Evolutionary conservation across 352 stramenopile genomes (phyloP), one percentile per base, ranked within the genome.

Genomic region (Pythium apleroticum): DNA sequence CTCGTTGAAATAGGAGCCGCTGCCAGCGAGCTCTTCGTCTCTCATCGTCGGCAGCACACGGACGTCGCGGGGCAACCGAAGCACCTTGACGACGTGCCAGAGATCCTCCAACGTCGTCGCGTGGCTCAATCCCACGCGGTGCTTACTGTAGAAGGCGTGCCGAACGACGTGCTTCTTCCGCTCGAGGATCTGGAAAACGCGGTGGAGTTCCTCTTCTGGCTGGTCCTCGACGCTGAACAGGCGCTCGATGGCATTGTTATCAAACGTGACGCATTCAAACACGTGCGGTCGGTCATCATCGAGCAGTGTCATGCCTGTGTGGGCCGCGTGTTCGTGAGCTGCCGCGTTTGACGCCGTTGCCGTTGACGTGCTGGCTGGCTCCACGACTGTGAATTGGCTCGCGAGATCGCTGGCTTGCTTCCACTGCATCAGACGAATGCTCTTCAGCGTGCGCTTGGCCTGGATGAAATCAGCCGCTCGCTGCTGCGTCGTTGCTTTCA

Each of bases 61-160:
- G 10, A 90, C 75, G 45, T 89, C 76, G 4, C 75, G 79, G 17
- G 73, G 72, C 7, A 93, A 37, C 0, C 78, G 80, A 35, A 91
- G 46, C 15, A 86, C 71, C 52, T 90, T 91, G 65, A 88, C 74
- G 28, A 86, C 55, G 41, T 89, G 84, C 80, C 81, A 93, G 10
- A 93, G 52, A 30, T 89, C 84, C 20, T 90, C 81, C 11, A 91
- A 68, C 27, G 67, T 89, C 55, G 84, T 63, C 6, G 77, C 84
- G 56, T 89, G 70, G 15, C 69, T 70, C 20, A 76, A 68, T 4
- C 76, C 71, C 3, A 66, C 27, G 2, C 73, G 72, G 48, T 80
- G 68, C 43, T 74, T 78, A 20, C 71, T 74, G 72, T 92, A 93
- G 24, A 93, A 33, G 10, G 57, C 58, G 33, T 80, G 71, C 0